A percentile compares a stretch with the other conserved stretches of the same genome.
phyloP scores from a whole-genome alignment of 352 stramenopile species.

The Globisporangium recalcitrans region DNA sequence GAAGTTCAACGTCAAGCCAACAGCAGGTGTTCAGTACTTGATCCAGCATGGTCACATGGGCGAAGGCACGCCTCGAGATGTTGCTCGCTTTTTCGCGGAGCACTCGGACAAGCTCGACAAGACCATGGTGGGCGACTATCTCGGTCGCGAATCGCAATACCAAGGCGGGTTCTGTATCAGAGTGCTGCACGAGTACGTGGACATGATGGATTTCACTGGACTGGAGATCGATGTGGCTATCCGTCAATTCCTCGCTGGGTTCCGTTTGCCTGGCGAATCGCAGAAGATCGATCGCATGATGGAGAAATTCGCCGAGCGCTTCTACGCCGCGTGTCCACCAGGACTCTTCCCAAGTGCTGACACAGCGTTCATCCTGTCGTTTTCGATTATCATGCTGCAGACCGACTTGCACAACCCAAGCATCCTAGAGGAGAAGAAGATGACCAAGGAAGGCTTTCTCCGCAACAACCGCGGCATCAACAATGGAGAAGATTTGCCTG shows the following conservation, averaged over 20 bases:
- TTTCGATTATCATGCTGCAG: constrained; percentile 88
- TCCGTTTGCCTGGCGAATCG: constrained; percentile 97
- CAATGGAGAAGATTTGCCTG: constrained; percentile 92
- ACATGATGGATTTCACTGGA: constrained; percentile 94
- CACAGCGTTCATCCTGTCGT: constrained; percentile 97
- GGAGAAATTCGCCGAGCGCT: constrained; percentile 98
- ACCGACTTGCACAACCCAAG: constrained; percentile 99
- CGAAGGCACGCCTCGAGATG: constrained; percentile 86
- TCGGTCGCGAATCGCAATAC: constrained; percentile 96
- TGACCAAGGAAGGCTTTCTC: constrained; percentile 97
- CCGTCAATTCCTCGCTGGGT: constrained; percentile 95
- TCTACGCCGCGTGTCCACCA: constrained; percentile 61
- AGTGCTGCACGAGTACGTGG: constrained; percentile 95
- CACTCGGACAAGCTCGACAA: constrained; percentile 94
- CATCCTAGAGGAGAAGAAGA: constrained; percentile 95
- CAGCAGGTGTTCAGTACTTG: constrained; percentile 89
- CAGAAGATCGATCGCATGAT: constrained; percentile 99
- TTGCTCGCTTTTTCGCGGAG: constrained; percentile 93
- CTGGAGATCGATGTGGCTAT: constrained; percentile 97
- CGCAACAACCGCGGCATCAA: constrained; percentile 97
- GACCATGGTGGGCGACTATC: constrained; percentile 96
- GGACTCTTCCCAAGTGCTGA: constrained; percentile 94
- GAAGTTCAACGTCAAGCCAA: constrained; percentile 98
- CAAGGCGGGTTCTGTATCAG: constrained; percentile 89
- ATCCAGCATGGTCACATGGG: constrained; percentile 90